Evolutionary conservation across 305 asterid genomes (phyloP).

Genomic region (Striga hermonthica): DNA sequence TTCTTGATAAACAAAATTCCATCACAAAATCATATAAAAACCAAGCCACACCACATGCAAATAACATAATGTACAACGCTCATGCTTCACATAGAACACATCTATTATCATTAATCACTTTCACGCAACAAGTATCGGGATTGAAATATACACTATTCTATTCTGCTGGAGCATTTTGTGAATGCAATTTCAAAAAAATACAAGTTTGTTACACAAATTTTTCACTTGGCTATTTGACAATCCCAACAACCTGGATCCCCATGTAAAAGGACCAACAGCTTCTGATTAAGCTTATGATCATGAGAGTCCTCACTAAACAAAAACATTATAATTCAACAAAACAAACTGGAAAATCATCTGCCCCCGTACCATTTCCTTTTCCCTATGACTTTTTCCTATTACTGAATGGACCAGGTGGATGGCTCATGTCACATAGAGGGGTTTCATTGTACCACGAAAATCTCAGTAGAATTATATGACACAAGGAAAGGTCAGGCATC

Average conservation of each 20-base stretch:
- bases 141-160: neutral
- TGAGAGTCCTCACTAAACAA: constrained; percentile 1
- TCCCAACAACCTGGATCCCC: neutral
- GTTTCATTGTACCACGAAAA: neutral
- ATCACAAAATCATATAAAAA: neutral
- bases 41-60: constrained; percentile 19
- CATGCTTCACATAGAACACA: neutral
- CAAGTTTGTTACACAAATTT: neutral
- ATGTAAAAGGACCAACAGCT: neutral
- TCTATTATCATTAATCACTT: constrained; percentile 4
- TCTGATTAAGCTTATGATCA: neutral
- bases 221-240: neutral
- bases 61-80: neutral
- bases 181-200: neutral
- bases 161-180: constrained; percentile 9
- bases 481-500: neutral
- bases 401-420: neutral
- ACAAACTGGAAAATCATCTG: constrained; percentile 13
- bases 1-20: constrained; percentile 15
- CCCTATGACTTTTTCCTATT: neutral
- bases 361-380: constrained; percentile 8
- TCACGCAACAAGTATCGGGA: constrained; percentile 10
- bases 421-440: neutral
- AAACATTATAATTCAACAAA: constrained; percentile 13
- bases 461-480: neutral